Percentiles rank a stretch among this genome's conserved stretches.
Evolutionary conservation across 768 basidiomycete genomes (phyloP).

Genomic region (Psilocybe sp.): DNA sequence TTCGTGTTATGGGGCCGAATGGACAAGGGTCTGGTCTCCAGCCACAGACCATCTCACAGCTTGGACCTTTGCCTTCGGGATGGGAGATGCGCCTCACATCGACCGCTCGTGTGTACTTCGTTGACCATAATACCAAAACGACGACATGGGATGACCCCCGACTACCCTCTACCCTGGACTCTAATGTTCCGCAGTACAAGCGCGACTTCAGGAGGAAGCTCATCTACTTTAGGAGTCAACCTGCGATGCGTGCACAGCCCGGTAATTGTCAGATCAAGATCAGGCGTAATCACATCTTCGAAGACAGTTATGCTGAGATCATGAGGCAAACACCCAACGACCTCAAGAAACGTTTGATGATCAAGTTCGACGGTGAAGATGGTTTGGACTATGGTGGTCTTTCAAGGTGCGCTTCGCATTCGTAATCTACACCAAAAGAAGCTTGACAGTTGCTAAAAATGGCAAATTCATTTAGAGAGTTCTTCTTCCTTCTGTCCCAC

Average conservation of each 20-base stretch:
- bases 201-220: constrained; percentile 99
- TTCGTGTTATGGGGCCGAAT: constrained; percentile 94
- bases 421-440: not conserved
- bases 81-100: constrained; percentile 99
- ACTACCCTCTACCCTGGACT: constrained; percentile 89
- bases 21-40: constrained; percentile 87
- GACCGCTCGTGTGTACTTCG: constrained; percentile 98
- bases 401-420: constrained; percentile 63
- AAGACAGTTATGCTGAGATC: constrained; percentile 99
- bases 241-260: constrained; percentile 95
- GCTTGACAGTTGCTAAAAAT: not conserved
- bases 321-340: constrained; percentile 99
- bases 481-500: constrained; percentile 99
- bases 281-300: constrained; percentile 96
- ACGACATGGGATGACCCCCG: constrained; percentile 99
- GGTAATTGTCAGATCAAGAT: constrained; percentile 99
- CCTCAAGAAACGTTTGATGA: constrained; percentile 98
- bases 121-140: constrained; percentile 99
- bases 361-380: constrained; percentile 99
- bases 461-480: constrained; percentile 62
- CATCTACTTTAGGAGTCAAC: constrained; percentile 99
- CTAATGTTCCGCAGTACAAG: constrained; percentile 99
- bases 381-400: constrained; percentile 98
- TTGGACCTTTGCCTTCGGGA: constrained; percentile 94
- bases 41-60: constrained; percentile 93